Evolutionary conservation across 148 eudicot species (phyloP).

Genomic region (Rhododendron henanense): DNA sequence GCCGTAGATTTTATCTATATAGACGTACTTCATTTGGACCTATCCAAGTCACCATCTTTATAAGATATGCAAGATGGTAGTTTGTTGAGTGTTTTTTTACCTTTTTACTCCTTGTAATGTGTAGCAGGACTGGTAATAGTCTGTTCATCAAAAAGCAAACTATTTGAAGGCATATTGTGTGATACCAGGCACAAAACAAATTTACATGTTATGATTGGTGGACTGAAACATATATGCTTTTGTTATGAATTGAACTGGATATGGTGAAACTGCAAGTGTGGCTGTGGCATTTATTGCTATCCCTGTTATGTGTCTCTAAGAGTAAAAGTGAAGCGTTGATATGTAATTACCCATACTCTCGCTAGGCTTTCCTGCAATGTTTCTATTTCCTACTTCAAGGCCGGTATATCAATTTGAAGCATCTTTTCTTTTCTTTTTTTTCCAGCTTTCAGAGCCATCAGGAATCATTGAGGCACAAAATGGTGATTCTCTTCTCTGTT

Average conservation of each 20-base stretch:
- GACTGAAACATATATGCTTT: not conserved
- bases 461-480: constrained; percentile 79
- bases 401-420: not conserved
- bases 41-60: not conserved
- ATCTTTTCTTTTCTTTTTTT: not conserved
- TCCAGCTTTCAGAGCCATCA: constrained; percentile 96
- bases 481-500: constrained; percentile 43
- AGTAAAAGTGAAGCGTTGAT: not conserved
- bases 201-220: not conserved
- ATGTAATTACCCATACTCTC: not conserved
- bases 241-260: not conserved
- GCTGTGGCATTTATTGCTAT: not conserved
- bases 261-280: not conserved
- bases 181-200: not conserved
- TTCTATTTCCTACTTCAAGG: not conserved
- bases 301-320: not conserved
- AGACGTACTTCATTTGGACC: not conserved
- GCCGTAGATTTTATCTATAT: not conserved
- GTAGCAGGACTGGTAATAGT: not conserved
- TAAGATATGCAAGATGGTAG: not conserved
- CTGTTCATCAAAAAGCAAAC: not conserved
- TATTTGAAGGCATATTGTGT: not conserved
- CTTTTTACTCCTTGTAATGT: not conserved
- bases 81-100: not conserved
- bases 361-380: not conserved